Evolutionary conservation across 179 eudicot species (phyloP), one percentile per base, ranked within the genome.

Genomic region (Camellia oleifera): DNA sequence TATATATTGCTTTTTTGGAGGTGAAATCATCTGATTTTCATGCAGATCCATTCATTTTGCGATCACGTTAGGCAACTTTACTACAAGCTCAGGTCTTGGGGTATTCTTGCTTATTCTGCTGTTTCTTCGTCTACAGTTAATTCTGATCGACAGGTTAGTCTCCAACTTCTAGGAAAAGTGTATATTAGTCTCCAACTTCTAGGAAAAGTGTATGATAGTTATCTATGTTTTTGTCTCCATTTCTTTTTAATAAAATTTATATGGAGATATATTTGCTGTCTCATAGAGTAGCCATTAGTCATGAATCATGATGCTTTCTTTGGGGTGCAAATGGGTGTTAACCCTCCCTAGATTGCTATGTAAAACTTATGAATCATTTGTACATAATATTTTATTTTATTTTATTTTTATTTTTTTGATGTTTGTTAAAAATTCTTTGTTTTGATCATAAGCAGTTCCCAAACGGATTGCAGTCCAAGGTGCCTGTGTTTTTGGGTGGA

Each of bases 401-500:
- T 20, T 20, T 20, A 20, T 20, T 20, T 57, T 75, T 60, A 5
- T 60, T 42, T 17, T 75, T 60, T 40, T 26, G 62, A 45, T 44
- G 10, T 67, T 68, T 68, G 73, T 69, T 50, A 26, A 40, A 79
- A 32, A 45, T 68, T 77, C 44, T 81, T 84, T 57, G 52, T 82
- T 75, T 45, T 63, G 45, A 62, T 74, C 58, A 23, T 70, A 7
- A 65, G 61, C 92, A 96, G 98, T 69, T 90, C 54, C 78, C 89
- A 80, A 85, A 78, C 79, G 88, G 84, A 62, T 82, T 84, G 79
- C 90, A 88, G 69, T 86, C 93, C 77, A 92, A 88, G 85, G 92
- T 96, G 84, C 99, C 98, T 88, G 83, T 85, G 79, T 89, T 85
- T 78, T 83, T 96, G 81, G 97, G 97, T 80, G 93, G 90, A 78